Evolutionary conservation across 495 filamentous ascomycete species (phyloP), one percentile per base, ranked within the genome.

Genomic region (Annulohypoxylon bovei): DNA sequence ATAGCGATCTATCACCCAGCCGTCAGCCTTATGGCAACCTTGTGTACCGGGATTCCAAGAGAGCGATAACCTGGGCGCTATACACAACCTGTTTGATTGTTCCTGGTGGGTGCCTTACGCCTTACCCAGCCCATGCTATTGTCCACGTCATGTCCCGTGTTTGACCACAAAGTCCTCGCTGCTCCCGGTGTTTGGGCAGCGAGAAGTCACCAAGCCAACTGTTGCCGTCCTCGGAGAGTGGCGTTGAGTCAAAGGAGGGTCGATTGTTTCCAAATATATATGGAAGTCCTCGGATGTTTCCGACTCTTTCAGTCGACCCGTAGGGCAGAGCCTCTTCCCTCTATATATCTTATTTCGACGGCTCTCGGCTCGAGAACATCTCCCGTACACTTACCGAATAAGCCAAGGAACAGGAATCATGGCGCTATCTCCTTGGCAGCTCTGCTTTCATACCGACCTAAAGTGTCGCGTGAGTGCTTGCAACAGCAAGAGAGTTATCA

Each of bases 381-480:
- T 28, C 1, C 6, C 16, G 8, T 16, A 7, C 18, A 12, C 18
- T 11, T 20, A 55, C 25, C 25, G 8, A 32, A 8, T 4, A 7
- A 1, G n/a, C 6, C 5, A 16, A 42, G 28, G 27, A 16, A 20
- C 11, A 20, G 23, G 5, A n/a, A 37, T 1, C 9, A 72, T 72
- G 69, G 46, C 59, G 4, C 11, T 72, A 20, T 72, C 64, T 8
- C 64, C 69, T 22, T 72, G 69, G 69, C 64, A 72, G 59, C 69
- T 72, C 23, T 72, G 69, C 60, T 72, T 68, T 54, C 69, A 72
- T 14, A 47, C 61, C 20, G 70, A 73, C 22, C 55, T 62, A 18
- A 69, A 69, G 62, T 73, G 70, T 57, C 55, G 42, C 12, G 65
- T 64, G 32, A 39, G 44, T 9, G 11, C 23, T 14, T 73, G 70